Conservation (phyloP, 345 rosid species). For the Crucihimalaya himalaica region DNA sequence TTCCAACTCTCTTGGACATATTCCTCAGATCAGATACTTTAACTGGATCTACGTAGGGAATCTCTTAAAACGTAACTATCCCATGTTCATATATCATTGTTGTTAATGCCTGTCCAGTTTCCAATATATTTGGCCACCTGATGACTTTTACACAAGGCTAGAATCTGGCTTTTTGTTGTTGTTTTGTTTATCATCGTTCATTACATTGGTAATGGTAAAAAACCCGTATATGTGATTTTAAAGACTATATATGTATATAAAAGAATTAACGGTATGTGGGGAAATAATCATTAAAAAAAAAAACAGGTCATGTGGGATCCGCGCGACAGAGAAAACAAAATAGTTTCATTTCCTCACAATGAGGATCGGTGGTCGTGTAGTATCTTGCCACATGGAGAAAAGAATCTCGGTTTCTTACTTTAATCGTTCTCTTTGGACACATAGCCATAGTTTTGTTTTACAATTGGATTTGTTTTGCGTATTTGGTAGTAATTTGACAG, state of each 20-base stretch:
- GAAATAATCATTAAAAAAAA: background rate
- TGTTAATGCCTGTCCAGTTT: background rate
- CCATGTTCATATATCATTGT: background rate
- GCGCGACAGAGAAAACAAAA: background rate
- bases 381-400: conserved; percentile 33
- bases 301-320: conserved; percentile 32
- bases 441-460: background rate
- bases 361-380: conserved; percentile 27
- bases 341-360: conserved; percentile 30
- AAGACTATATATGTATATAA: background rate
- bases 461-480: background rate
- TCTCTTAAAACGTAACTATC: conserved; percentile 4
- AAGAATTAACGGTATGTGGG: background rate
- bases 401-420: conserved; percentile 6
- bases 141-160: background rate
- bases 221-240: background rate
- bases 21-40: conserved; percentile 21
- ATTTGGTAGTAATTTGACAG: too few species aligned
- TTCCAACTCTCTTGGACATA: conserved; percentile 5
- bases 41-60: conserved; percentile 18
- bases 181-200: background rate
- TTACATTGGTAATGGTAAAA: background rate
- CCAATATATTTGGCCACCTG: conserved; percentile 1
- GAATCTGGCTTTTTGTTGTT: too few species aligned
- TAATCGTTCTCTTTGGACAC: background rate